Base-by-base conservation (phyloP, 2,329 filamentous ascomycete genomes). In the Fusarium coffeatum region DNA sequence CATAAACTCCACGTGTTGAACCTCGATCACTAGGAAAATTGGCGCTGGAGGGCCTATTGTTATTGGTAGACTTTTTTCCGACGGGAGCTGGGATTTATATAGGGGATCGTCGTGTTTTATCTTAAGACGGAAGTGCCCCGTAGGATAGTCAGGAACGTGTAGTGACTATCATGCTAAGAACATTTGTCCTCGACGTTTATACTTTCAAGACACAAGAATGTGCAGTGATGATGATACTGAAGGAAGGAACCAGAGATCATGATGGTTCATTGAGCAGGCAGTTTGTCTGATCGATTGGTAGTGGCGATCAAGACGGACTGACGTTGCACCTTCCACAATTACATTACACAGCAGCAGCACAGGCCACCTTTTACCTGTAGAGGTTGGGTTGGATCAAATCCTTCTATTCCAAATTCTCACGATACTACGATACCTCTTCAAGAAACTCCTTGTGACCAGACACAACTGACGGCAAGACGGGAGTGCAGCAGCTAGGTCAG, bases 121-220 rank as follows among this genome's bases (percentile, higher is more conserved):
- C 69, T 75, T 60, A 73, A 74, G 50, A 66, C 41, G 68, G 69
- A 47, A 74, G 51, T 53, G 55, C 58, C 41, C 55, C 57, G 51
- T 56, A 25, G 37, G 41, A 75, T 75, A 75, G 71, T 71, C 73
- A 75, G 73, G 73, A 75, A 75, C 73, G 62, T 63, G 61, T 56
- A 30, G 49, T 53, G 64, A 30, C 62, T 64, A 68, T 65, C 58
- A 51, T 45, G 40, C 57, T 65, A 66, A 72, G 62, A 58, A 22
- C 28, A 45, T 34, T 43, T 53, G 46, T 37, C 43, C 40, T 54
- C 42, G 34, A 27, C 47, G 16, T 30, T 42, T 23, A 42, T 34
- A 16, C 20, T 15, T n/a, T 28, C 22, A n/a, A 34, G 30, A 6
- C 8, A 12, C 10, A 37, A 51, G 15, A 40, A 22, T 23, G 11